Percentiles rank a stretch among this genome's conserved stretches.
Evolutionary conservation across 768 basidiomycete genomes (phyloP).

Genomic region (Mycena alexandri): DNA sequence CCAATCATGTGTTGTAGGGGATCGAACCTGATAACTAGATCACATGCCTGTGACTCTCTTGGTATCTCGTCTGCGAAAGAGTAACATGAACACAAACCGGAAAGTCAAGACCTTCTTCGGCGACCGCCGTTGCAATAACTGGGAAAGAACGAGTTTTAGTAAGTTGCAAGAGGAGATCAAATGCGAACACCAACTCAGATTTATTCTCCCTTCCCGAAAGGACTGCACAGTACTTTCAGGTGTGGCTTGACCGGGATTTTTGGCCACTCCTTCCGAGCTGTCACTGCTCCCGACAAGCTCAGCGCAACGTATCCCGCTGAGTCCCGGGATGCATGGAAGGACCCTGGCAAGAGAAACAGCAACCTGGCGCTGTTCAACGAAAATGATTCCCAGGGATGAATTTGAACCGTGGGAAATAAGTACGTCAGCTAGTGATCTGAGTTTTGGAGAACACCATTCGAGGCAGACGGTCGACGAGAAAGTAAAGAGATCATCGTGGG

Average conservation of each 20-base stretch:
- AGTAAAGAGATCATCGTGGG: slow-evolving; percentile 53
- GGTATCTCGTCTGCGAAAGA: neutral
- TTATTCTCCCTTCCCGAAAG: slow-evolving; percentile 76
- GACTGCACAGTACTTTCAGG: slow-evolving; percentile 67
- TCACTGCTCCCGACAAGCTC: slow-evolving; percentile 81
- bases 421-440: slow-evolving; percentile 71
- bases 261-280: slow-evolving; percentile 54
- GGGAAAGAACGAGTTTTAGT: slow-evolving; percentile 7
- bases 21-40: slow-evolving; percentile 90
- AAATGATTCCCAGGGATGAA: slow-evolving; percentile 85
- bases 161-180: slow-evolving; percentile 10
- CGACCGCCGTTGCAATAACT: slow-evolving; percentile 89
- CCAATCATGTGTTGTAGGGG: slow-evolving; percentile 84
- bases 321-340: slow-evolving; percentile 69
- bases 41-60: slow-evolving; percentile 70
- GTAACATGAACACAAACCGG: slow-evolving; percentile 59
- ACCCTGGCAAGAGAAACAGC: slow-evolving; percentile 78
- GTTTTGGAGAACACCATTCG: slow-evolving; percentile 82
- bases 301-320: slow-evolving; percentile 70
- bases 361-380: slow-evolving; percentile 88
- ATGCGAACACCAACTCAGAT: slow-evolving; percentile 67
- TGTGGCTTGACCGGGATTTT: slow-evolving; percentile 57
- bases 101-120: slow-evolving; percentile 94
- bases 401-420: slow-evolving; percentile 67
- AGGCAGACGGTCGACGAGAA: slow-evolving; percentile 57